phyloP scores from a whole-genome alignment of 2,329 filamentous ascomycete genomes.

The Scytalidium lignicola region DNA sequence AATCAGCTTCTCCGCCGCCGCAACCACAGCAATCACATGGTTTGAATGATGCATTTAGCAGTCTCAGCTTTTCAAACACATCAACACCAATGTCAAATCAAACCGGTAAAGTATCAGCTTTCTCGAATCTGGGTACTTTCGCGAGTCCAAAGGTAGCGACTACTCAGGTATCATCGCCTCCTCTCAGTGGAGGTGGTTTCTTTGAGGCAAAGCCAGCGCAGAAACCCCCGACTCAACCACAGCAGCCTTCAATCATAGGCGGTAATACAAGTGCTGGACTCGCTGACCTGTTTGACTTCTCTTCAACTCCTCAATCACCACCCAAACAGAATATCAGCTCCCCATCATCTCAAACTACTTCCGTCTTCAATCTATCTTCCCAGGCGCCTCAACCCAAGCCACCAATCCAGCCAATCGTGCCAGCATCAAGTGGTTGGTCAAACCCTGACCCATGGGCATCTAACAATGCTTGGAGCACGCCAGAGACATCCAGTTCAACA shows the following conservation, averaged over 20 bases:
- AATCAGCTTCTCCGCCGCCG: conserved; percentile 45
- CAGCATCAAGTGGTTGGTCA: conserved; percentile 31
- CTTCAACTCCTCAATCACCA: conserved; percentile 40
- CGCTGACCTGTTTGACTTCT: conserved; percentile 78
- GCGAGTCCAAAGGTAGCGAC: conserved; percentile 33
- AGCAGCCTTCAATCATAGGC: conserved; percentile 26
- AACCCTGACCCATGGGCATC: conserved; percentile 73
- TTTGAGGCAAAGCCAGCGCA: conserved; percentile 71
- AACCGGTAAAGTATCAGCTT: conserved; percentile 33
- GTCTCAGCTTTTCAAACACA: conserved; percentile 54
- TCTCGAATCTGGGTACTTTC: conserved; percentile 41
- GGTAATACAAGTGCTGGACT: conserved; percentile 41
- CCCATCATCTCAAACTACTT: conserved; percentile 39
- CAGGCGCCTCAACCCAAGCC: conserved; percentile 39
- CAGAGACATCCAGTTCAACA: conserved; percentile 44
- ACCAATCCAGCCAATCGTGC: conserved; percentile 33
- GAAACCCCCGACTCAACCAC: conserved; percentile 37
- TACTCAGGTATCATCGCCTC: conserved; percentile 42
- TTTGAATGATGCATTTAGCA: conserved; percentile 75
- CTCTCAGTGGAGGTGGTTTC: conserved; percentile 64
- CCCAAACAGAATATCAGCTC: conserved; percentile 31
- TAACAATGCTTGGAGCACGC: conserved; percentile 73
- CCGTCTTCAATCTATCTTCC: conserved; percentile 76
- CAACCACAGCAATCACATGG: conserved; percentile 42
- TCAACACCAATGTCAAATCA: conserved; percentile 37